Evolutionary conservation across 2,329 filamentous ascomycete genomes (phyloP).

Genomic region (Neodidymelliopsis sp.): DNA sequence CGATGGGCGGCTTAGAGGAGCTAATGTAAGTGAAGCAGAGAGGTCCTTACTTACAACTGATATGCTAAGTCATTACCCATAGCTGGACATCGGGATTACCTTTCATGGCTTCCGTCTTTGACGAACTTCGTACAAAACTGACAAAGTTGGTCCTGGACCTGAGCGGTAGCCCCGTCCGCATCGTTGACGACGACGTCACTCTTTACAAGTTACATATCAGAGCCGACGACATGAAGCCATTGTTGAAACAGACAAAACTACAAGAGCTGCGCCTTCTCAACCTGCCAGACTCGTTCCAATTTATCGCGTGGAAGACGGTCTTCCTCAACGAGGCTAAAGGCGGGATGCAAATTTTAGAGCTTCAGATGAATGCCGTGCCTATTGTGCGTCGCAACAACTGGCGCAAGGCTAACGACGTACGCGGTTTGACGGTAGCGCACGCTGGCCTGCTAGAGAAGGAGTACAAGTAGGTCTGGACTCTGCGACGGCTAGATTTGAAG

Average conservation of each 20-base stretch:
- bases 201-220: slow-evolving; percentile 33
- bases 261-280: slow-evolving; percentile 39
- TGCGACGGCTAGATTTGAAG: not conserved
- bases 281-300: slow-evolving; percentile 38
- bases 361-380: slow-evolving; percentile 37
- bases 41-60: not conserved
- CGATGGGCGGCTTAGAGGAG: slow-evolving; percentile 34
- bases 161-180: slow-evolving; percentile 28
- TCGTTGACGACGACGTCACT: slow-evolving; percentile 21
- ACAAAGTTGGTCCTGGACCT: slow-evolving; percentile 42
- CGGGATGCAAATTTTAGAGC: slow-evolving; percentile 34
- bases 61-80: not conserved
- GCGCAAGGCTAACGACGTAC: slow-evolving; percentile 31
- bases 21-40: slow-evolving; percentile 33
- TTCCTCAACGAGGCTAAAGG: slow-evolving; percentile 31
- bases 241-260: slow-evolving; percentile 33
- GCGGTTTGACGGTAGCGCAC: slow-evolving; percentile 29
- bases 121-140: slow-evolving; percentile 29
- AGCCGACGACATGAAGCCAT: slow-evolving; percentile 31
- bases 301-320: slow-evolving; percentile 42
- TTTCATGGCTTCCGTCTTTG: slow-evolving; percentile 34
- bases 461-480: slow-evolving; percentile 30
- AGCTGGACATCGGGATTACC: slow-evolving; percentile 42
- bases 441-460: slow-evolving; percentile 22
- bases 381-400: slow-evolving; percentile 36